Conservation (phyloP, 352 stramenopile genomes). For the Globisporangium camurandrum region DNA sequence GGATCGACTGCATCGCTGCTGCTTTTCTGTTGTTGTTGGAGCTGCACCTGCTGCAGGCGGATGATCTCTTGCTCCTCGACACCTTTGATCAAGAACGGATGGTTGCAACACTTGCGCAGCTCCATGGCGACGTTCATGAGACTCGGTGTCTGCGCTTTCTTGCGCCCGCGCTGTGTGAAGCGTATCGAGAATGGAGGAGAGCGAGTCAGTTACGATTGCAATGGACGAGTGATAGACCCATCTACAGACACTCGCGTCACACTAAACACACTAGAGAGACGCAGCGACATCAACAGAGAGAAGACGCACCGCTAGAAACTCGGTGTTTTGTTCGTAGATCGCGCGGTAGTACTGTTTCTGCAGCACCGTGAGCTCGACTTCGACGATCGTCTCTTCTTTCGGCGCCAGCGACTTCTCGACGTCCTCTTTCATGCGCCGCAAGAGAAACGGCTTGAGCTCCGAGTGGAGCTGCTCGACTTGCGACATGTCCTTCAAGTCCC, state of each 20-base stretch:
- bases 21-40: constrained; percentile 48
- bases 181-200: neutral
- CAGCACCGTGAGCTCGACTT: constrained; percentile 87
- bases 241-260: neutral
- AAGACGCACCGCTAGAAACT: constrained; percentile 66
- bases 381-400: constrained; percentile 88
- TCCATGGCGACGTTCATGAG: constrained; percentile 93
- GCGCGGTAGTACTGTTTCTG: constrained; percentile 90
- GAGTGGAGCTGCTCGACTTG: constrained; percentile 85
- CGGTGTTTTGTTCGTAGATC: constrained; percentile 91
- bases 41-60: constrained; percentile 41
- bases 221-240: too few relatives aligned
- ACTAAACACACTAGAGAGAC: too few relatives aligned
- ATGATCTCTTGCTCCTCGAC: constrained; percentile 77
- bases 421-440: constrained; percentile 87
- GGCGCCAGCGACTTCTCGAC: constrained; percentile 85
- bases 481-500: constrained; percentile 87
- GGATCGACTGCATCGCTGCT: constrained; percentile 36
- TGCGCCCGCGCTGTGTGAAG: constrained; percentile 36
- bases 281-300: neutral
- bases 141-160: constrained; percentile 62
- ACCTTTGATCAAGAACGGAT: constrained; percentile 90
- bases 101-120: constrained; percentile 93
- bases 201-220: neutral
- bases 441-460: constrained; percentile 78